Percentiles rank a stretch among this genome's conserved stretches.
Evolutionary conservation across 306 rosid species (phyloP).

Genomic region (Oemleria cerasiformis): DNA sequence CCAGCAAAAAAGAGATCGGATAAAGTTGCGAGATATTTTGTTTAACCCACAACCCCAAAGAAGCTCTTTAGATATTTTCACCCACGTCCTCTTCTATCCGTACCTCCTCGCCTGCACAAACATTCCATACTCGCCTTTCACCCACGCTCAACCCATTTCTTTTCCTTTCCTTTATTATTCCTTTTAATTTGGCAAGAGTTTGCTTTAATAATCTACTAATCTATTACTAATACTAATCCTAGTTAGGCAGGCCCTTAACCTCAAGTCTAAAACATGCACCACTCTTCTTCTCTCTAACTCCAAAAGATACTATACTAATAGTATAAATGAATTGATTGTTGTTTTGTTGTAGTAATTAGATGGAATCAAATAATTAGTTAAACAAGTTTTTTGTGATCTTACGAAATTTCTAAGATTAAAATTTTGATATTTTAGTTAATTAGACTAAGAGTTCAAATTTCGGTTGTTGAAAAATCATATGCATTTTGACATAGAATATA

Average conservation of each 20-base stretch:
- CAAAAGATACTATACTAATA: too few relatives aligned
- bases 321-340: too few relatives aligned
- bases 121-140: background rate
- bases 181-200: background rate
- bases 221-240: too few relatives aligned
- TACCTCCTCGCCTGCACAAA: conserved; percentile 9
- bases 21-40: conserved; percentile 7
- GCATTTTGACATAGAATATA: too few relatives aligned
- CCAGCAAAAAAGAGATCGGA: background rate
- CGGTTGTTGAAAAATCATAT: too few relatives aligned
- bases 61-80: conserved; percentile 7
- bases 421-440: too few relatives aligned
- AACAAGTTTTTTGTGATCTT: too few relatives aligned
- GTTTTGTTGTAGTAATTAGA: too few relatives aligned
- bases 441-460: too few relatives aligned
- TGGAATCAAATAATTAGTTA: too few relatives aligned
- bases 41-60: background rate
- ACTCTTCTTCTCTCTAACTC: background rate
- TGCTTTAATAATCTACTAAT: background rate
- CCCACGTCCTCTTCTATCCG: background rate
- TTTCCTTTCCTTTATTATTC: background rate
- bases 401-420: too few relatives aligned
- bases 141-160: background rate
- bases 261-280: background rate
- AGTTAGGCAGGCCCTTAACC: too few relatives aligned